Evolutionary conservation across 345 rosid species (phyloP), one percentile per base, ranked within the genome.

Genomic region (Aquilaria malaccensis): DNA sequence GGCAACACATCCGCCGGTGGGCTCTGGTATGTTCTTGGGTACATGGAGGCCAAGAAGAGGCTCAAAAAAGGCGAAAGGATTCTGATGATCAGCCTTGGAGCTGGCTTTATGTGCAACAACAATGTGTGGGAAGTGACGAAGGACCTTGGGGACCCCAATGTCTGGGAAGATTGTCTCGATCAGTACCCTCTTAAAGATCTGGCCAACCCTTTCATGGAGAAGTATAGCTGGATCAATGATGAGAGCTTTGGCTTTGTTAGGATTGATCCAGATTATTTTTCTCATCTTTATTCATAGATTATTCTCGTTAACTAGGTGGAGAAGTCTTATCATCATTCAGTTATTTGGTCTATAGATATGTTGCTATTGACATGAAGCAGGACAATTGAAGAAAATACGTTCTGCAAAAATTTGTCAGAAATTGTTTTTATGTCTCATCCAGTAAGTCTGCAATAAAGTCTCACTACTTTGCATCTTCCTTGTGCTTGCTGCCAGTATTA

Each of bases 1-100:
- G 90, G 97, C 10, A 90, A 90, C 69, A 90, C 97, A 0, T 87
- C 97, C 0, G 88, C 95, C 0, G 79, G 95, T 12, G 88, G 97
- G 13, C 74, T 87, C 1, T 90, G 97, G 97, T 90, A 90, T 67
- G 97, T 85, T 58, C 65, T 84, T 31, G 81, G 82, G 7, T 84
- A 84, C 54, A 84, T 81, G 89, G 86, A 84, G 64, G 89, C 90
- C 13, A 80, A 82, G 69, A 80, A 82, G 53, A 76, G 85, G 64
- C 66, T 73, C 15, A 82, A 76, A 64, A 73, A 69, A 56, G 80
- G 80, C 30, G 79, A 76, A 2, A 74, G 53, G 76, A 64, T 77
- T 15, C 48, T 84, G 60, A 81, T 84, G 89, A 74, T 84, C 45
- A 79, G 89, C 72, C 66, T 84, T 37, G 89, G 89, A 60, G 89